phyloP scores from a whole-genome alignment of 2,329 filamentous ascomycete genomes.

The Monosporascus sp. region DNA sequence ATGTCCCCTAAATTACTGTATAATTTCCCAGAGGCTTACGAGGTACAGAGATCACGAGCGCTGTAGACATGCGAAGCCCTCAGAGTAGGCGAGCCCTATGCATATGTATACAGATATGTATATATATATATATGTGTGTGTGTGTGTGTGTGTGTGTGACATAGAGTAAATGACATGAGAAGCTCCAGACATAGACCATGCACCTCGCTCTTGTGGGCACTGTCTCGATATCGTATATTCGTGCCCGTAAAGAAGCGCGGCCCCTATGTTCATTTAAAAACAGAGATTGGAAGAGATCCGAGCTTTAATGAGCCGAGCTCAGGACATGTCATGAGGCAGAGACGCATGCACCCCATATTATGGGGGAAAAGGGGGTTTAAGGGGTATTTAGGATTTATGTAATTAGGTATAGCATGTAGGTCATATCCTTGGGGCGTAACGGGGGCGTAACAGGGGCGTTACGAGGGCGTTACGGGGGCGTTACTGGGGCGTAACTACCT shows the following conservation, averaged over 20 bases:
- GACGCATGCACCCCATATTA: not conserved
- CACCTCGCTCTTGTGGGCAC: too few relatives aligned
- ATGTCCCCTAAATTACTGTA: too few relatives aligned
- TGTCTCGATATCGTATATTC: too few relatives aligned
- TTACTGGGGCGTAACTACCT: too few relatives aligned
- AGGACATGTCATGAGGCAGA: not conserved
- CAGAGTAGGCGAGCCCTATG: not conserved
- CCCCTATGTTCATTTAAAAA: too few relatives aligned
- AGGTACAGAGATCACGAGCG: too few relatives aligned
- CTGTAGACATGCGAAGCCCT: conserved; percentile 1
- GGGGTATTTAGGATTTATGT: not conserved
- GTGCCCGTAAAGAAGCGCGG: too few relatives aligned
- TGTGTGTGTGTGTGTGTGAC: not conserved
- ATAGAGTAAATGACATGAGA: too few relatives aligned
- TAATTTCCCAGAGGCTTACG: too few relatives aligned
- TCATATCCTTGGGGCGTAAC: not conserved
- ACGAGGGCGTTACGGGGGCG: not conserved
- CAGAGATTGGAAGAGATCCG: too few relatives aligned
- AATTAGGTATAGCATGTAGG: not conserved
- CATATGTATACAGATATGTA: not conserved
- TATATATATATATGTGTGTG: conserved; percentile 14
- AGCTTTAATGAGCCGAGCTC: not conserved
- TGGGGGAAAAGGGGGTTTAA: not conserved
- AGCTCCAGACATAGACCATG: too few relatives aligned
- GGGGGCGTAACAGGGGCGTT: not conserved